phyloP scores from a whole-genome alignment of 75 land plant species.

The Pseudotsuga menziesii region DNA sequence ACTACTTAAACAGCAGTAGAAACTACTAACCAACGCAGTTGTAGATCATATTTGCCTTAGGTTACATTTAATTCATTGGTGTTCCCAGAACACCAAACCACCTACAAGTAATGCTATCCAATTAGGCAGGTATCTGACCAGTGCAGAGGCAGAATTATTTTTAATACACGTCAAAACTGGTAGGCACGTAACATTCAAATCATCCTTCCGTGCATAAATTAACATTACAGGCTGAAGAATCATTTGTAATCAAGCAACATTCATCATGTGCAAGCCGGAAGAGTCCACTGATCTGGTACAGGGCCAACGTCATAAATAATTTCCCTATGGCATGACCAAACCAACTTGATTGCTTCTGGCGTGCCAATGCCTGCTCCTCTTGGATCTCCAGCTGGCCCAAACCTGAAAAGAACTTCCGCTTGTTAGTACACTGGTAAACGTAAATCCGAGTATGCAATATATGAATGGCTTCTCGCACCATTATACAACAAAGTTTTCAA shows the following conservation, averaged over 20 bases:
- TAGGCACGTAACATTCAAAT: not conserved
- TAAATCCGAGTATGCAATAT: not conserved
- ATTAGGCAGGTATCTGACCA: not conserved
- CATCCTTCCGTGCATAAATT: not conserved
- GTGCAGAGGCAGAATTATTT: not conserved
- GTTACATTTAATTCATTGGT: not conserved
- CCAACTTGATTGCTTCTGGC: conserved; percentile 97
- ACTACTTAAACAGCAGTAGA: not conserved
- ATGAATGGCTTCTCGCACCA: not conserved
- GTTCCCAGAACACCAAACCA: not conserved
- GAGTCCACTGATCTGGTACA: conserved; percentile 61
- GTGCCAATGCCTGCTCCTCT: conserved; percentile 99
- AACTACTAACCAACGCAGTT: not conserved
- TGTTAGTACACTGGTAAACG: not conserved
- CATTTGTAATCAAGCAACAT: not conserved
- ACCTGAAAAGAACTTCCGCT: conserved; percentile 48
- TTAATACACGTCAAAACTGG: not conserved
- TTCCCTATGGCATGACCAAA: conserved; percentile 99
- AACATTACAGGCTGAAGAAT: not conserved
- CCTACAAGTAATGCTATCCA: not conserved
- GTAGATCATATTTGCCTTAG: not conserved
- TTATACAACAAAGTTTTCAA: not conserved
- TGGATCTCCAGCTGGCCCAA: conserved; percentile 99
- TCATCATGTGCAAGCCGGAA: conserved; percentile 58
- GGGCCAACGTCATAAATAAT: conserved; percentile 95